Conservation (phyloP, 176 grass and related monocot species). For the Cenchrus fungigraminus region DNA sequence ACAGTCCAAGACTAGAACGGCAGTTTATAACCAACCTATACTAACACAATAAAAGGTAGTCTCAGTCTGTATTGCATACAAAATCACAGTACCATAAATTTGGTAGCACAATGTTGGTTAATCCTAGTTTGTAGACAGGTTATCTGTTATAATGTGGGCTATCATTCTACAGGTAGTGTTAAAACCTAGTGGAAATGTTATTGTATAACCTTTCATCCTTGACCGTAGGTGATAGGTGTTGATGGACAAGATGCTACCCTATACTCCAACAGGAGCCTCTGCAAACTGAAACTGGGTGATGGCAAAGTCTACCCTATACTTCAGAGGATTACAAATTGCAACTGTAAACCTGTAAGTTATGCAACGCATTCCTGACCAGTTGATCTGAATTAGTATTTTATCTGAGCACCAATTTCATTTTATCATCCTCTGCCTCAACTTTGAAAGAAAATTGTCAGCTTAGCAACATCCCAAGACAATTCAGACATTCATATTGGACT, state of each 20-base stretch:
- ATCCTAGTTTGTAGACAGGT: constrained; percentile 8
- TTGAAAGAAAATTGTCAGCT: too few relatives aligned
- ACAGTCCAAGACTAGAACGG: not conserved
- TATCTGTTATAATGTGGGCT: not conserved
- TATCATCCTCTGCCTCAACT: too few relatives aligned
- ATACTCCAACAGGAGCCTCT: constrained; percentile 59
- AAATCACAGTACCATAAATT: too few relatives aligned
- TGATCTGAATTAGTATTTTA: too few relatives aligned
- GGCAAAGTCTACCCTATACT: constrained; percentile 1
- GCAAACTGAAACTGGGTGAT: constrained; percentile 49
- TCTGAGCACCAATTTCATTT: too few relatives aligned
- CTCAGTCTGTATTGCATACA: too few relatives aligned
- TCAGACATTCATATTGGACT: too few relatives aligned
- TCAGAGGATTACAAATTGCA: too few relatives aligned
- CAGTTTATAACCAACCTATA: not conserved
- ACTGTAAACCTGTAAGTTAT: too few relatives aligned
- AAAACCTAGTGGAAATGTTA: not conserved
- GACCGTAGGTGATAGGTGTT: constrained; percentile 23
- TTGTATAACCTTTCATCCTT: constrained; percentile 7
- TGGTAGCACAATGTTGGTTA: not conserved
- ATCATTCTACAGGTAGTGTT: not conserved
- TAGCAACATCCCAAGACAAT: too few relatives aligned
- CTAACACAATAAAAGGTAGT: too few relatives aligned
- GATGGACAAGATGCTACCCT: constrained; percentile 11
- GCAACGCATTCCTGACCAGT: too few relatives aligned